Conservation (phyloP, 768 basidiomycete species). For the Paxillus involutus region DNA sequence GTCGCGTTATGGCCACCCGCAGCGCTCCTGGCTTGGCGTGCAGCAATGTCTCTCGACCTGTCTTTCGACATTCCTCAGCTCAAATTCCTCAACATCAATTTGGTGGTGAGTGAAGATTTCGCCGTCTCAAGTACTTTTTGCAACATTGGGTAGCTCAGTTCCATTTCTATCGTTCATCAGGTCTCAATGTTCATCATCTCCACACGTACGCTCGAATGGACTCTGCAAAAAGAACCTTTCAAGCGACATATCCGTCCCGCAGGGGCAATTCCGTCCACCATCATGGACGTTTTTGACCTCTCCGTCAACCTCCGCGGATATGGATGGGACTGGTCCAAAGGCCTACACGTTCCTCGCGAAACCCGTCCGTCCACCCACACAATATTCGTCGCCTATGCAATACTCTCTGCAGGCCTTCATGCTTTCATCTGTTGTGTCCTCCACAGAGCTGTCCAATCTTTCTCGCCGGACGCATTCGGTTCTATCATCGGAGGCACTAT, state of each 20-base stretch:
- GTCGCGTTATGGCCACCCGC: conserved; percentile 47
- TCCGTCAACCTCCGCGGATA: conserved; percentile 51
- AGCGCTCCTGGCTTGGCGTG: conserved; percentile 41
- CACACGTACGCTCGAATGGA: conserved; percentile 18
- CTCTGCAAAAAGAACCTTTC: conserved; percentile 4
- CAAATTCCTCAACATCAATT: conserved; percentile 2
- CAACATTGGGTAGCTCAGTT: not conserved
- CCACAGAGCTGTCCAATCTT: conserved; percentile 47
- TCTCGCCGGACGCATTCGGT: conserved; percentile 38
- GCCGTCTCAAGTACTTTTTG: no score
- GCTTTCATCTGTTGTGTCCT: conserved; percentile 45
- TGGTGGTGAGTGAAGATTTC: conserved; percentile 6
- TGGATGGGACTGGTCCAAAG: conserved; percentile 58
- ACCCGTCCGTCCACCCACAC: conserved; percentile 38
- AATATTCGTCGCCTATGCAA: conserved; percentile 38
- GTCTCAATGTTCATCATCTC: conserved; percentile 10
- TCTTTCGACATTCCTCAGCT: not conserved
- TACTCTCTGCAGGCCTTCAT: conserved; percentile 32
- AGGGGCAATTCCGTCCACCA: not conserved
- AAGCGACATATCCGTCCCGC: conserved; percentile 2
- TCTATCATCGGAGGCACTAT: conserved; percentile 29
- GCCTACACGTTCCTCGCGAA: conserved; percentile 29
- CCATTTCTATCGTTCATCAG: conserved; percentile 2
- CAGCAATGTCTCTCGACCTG: conserved; percentile 21
- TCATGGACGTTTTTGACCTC: conserved; percentile 48